A percentile compares a stretch with the other conserved stretches of the same genome.
Evolutionary conservation across 306 rosid species (phyloP).

Genomic region (Psophocarpus tetragonolobus): DNA sequence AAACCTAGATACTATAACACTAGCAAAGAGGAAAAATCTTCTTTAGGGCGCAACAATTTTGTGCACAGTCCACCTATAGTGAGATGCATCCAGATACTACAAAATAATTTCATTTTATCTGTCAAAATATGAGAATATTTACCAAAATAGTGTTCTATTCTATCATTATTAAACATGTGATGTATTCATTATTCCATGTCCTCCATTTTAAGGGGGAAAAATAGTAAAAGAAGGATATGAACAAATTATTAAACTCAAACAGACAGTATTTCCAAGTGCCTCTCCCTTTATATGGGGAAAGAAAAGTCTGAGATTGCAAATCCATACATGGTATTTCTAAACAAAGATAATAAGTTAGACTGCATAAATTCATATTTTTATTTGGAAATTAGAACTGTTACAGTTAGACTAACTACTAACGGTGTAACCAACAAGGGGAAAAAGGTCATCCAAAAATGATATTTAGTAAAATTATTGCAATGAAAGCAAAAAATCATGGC

Average conservation of each 20-base stretch:
- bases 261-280: not conserved
- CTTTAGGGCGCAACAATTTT: conserved; percentile 7
- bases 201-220: conserved; percentile 3
- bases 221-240: not conserved
- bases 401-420: not conserved
- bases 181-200: not conserved
- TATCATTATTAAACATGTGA: not conserved
- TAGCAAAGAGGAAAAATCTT: not conserved
- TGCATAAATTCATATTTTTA: not conserved
- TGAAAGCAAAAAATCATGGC: conserved; percentile 20
- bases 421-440: not conserved
- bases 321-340: conserved; percentile 7
- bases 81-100: not conserved
- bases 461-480: conserved; percentile 4
- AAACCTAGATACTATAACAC: conserved; percentile 9
- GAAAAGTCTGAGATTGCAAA: conserved; percentile 1
- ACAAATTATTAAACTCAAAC: not conserved
- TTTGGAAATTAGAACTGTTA: not conserved
- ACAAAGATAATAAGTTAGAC: not conserved
- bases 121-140: conserved; percentile 20
- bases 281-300: not conserved
- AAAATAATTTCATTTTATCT: not conserved
- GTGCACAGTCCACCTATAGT: not conserved
- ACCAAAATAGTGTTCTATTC: not conserved
- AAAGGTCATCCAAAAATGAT: not conserved